Evolutionary conservation across 2,329 filamentous ascomycete species (phyloP).

Genomic region (Trichoderma sp.): DNA sequence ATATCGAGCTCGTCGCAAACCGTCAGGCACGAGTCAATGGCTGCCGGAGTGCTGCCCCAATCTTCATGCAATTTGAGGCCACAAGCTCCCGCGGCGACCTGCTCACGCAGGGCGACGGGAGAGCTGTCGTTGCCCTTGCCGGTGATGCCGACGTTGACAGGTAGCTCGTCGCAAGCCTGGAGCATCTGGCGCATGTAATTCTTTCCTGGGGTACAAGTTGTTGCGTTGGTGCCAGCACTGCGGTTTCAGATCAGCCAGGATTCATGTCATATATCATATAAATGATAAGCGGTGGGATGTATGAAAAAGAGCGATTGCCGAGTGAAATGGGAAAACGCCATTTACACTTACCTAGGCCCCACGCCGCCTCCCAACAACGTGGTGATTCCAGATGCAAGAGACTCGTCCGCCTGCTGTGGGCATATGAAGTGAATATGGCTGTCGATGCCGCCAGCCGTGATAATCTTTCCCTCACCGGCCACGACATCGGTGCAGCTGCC

Average conservation of each 20-base stretch:
- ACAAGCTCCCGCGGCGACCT: conserved; percentile 78
- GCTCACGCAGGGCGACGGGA: conserved; percentile 68
- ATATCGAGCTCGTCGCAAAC: conserved; percentile 91
- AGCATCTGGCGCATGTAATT: conserved; percentile 86
- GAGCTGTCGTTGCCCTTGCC: conserved; percentile 89
- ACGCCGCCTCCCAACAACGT: conserved; percentile 89
- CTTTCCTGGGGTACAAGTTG: conserved; percentile 86
- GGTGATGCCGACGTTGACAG: conserved; percentile 86
- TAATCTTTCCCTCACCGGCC: conserved; percentile 82
- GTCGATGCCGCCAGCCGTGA: conserved; percentile 88
- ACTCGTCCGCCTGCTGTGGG: conserved; percentile 83
- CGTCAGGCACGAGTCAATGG: conserved; percentile 79
- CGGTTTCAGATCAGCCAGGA: background rate
- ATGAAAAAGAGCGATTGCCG: background rate
- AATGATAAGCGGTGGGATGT: background rate
- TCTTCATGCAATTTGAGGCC: conserved; percentile 95
- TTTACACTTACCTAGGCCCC: conserved; percentile 66
- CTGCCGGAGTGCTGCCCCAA: conserved; percentile 87
- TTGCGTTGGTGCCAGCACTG: conserved; percentile 83
- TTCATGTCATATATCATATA: background rate
- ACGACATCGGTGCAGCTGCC: conserved; percentile 90
- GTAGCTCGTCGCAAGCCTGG: conserved; percentile 76
- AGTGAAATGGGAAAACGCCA: background rate
- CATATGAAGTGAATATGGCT: conserved; percentile 94
- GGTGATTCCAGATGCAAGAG: conserved; percentile 81